phyloP scores from a whole-genome alignment of 2,329 filamentous ascomycete species.

The Pseudogymnoascus sp. region DNA sequence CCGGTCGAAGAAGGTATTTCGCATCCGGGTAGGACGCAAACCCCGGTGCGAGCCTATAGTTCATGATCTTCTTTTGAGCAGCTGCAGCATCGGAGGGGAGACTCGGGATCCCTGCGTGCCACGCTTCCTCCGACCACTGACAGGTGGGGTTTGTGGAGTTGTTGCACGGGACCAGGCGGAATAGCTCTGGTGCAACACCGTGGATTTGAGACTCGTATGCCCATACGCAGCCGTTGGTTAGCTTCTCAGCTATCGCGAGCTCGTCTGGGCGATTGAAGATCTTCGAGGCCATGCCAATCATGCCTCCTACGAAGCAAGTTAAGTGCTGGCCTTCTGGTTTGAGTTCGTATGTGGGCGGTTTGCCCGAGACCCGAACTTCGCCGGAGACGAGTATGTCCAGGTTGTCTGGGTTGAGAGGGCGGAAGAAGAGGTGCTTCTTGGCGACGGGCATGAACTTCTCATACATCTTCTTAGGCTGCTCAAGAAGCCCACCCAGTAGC shows the following conservation, averaged over 20 bases:
- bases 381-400: constrained; percentile 41
- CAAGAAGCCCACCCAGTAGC: constrained; percentile 55
- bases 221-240: constrained; percentile 66
- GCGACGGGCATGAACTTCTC: constrained; percentile 39
- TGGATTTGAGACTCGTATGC: constrained; percentile 53
- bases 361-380: constrained; percentile 32
- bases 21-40: constrained; percentile 36
- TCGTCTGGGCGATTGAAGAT: constrained; percentile 53
- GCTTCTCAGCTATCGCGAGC: constrained; percentile 54
- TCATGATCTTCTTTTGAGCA: constrained; percentile 7
- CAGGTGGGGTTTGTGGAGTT: constrained; percentile 36
- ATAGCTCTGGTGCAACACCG: constrained; percentile 60
- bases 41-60: constrained; percentile 37
- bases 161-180: constrained; percentile 43
- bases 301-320: constrained; percentile 63
- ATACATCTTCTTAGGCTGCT: constrained; percentile 43
- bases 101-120: background rate
- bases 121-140: constrained; percentile 39
- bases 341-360: constrained; percentile 48
- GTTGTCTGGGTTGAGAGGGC: constrained; percentile 33
- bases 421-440: constrained; percentile 38
- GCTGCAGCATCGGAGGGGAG: background rate
- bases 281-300: constrained; percentile 60
- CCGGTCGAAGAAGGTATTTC: constrained; percentile 46
- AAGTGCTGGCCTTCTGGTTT: constrained; percentile 40